phyloP scores from a whole-genome alignment of 805 yeast species.

The Teunomyces tritomae region DNA sequence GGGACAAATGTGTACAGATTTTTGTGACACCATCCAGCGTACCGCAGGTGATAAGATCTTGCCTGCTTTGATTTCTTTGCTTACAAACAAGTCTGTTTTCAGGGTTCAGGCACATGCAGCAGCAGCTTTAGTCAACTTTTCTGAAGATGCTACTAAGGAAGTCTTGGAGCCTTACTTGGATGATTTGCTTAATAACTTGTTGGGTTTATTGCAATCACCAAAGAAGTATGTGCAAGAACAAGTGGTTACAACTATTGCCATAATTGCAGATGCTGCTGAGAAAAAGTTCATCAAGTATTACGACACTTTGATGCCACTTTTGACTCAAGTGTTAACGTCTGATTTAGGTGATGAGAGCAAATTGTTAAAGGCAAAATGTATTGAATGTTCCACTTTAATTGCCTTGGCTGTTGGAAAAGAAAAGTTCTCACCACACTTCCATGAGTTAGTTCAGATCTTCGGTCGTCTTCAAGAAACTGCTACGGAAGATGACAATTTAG shows the following conservation, averaged over 20 bases:
- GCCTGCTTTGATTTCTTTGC: conserved; percentile 83
- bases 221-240: conserved; percentile 96
- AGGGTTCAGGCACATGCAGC: conserved; percentile 98
- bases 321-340: conserved; percentile 72
- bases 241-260: conserved; percentile 93
- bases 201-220: conserved; percentile 77
- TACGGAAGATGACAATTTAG: conserved; percentile 77
- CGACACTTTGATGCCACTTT: conserved; percentile 89
- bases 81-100: conserved; percentile 71
- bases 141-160: conserved; percentile 87
- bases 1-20: conserved; percentile 96
- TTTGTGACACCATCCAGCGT: conserved; percentile 84
- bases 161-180: conserved; percentile 92
- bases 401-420: conserved; percentile 95
- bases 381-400: conserved; percentile 92
- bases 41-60: conserved; percentile 74
- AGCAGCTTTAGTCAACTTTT: conserved; percentile 93
- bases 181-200: conserved; percentile 66
- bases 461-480: conserved; percentile 65
- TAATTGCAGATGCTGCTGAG: conserved; percentile 95
- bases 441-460: conserved; percentile 68
- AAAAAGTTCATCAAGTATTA: conserved; percentile 84
- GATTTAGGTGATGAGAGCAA: conserved; percentile 79
- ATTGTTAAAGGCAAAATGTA: conserved; percentile 83
- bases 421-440: conserved; percentile 72